Base-by-base conservation (phyloP, 352 stramenopile genomes). In the Pythium periplocum region DNA sequence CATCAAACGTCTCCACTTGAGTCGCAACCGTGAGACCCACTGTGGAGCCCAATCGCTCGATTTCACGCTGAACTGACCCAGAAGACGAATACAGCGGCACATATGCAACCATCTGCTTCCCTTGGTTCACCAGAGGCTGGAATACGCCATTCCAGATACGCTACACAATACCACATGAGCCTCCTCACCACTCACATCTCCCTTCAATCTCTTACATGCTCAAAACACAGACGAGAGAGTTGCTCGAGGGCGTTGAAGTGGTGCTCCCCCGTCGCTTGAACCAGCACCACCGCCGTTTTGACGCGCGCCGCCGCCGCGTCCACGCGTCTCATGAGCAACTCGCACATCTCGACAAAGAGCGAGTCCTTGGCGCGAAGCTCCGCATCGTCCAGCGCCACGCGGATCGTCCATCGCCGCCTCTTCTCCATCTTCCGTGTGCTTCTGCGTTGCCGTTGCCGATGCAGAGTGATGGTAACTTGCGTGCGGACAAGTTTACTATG, bases 231-330 rank as follows among this genome's bases (percentile, higher is more conserved):
- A 7, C 56, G 59, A 7, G 59, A 55, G 26, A 77, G 59, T 31
- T 67, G 61, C 30, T 74, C 62, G 12, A 74, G 46, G 10, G 65
- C 53, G 57, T 77, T 69, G 46, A 72, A 69, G 41, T 64, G 61
- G 36, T 67, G 48, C 11, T 48, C 48, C 5, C 55, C 53, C 6
- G 35, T 38, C 42, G 54, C 43, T 11, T 46, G 36, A 10, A 64
- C 61, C 40, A 64, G 50, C 12, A 68, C 9, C 42, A 68, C 40
- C 47, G 48, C 53, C 11, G 49, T 48, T 46, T 7, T 52, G 7
- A 36, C 43, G 17, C 44, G 43, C 10, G 46, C 8, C 46, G 6
- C 12, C 35, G 2, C 35, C 17, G 17, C 17, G 17, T 26, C 17
- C 17, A 26, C 17, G 17, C 17, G 17, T 26, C 17, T 26, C 17